A percentile compares a stretch with the other conserved stretches of the same genome.
Conservation (phyloP, 2,329 filamentous ascomycete species). For the Sporothrix protearum region DNA sequence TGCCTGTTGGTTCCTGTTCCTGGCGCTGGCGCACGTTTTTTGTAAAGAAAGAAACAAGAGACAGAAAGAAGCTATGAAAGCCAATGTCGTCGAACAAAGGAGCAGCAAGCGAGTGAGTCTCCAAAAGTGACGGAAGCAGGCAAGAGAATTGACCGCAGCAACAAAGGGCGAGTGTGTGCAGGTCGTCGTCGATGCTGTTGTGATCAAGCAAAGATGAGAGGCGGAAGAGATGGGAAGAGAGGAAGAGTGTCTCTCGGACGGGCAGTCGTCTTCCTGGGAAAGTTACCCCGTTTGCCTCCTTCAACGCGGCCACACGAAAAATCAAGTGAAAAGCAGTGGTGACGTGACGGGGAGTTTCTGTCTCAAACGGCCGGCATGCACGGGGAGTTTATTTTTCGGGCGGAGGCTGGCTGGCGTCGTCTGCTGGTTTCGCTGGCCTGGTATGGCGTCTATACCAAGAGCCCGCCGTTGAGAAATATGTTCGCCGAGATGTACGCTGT, state of each 20-base stretch:
- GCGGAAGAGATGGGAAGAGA: background rate
- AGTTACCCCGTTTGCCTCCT: background rate
- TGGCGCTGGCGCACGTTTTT: background rate
- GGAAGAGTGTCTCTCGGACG: background rate
- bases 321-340: background rate
- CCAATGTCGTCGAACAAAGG: conserved; percentile 12
- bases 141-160: background rate
- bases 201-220: background rate
- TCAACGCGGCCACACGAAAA: background rate
- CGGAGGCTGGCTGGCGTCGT: background rate
- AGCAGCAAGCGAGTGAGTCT: conserved; percentile 10
- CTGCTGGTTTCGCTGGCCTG: background rate
- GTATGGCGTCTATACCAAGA: background rate
- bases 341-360: conserved; percentile 17
- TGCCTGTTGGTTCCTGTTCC: background rate
- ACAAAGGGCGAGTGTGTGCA: conserved; percentile 8
- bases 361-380: background rate
- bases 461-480: background rate
- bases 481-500: conserved; percentile 6
- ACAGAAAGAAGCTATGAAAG: background rate
- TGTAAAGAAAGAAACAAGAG: background rate
- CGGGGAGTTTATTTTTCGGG: background rate
- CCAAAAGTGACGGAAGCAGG: conserved; percentile 10
- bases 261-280: background rate
- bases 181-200: background rate